Conservation (phyloP, 2,329 filamentous ascomycete species). For the Penicillium palitans region DNA sequence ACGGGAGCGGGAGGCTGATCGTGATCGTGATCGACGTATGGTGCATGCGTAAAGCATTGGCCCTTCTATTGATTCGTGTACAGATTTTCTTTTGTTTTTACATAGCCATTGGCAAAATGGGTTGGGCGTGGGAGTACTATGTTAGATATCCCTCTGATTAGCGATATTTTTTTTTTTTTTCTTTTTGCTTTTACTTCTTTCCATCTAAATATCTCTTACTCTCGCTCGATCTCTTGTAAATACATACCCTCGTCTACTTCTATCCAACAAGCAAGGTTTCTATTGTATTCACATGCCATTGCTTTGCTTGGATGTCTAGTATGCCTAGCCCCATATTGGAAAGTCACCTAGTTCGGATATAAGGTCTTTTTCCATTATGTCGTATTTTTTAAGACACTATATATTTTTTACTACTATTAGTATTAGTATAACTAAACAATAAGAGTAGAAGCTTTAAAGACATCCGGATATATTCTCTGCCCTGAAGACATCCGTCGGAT, state of each 20-base stretch:
- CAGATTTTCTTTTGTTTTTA: conserved; percentile 5
- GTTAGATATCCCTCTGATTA: conserved; percentile 12
- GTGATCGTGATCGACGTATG: conserved; percentile 32
- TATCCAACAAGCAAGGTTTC: not conserved
- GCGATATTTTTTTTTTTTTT: not conserved
- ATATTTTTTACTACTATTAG: not conserved
- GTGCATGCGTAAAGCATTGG: conserved; percentile 22
- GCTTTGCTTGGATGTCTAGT: not conserved
- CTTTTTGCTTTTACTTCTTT: not conserved
- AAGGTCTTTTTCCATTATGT: not conserved
- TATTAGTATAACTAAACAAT: not conserved
- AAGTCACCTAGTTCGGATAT: not conserved
- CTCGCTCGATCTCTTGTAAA: not conserved
- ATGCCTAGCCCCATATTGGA: not conserved
- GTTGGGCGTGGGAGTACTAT: conserved; percentile 12
- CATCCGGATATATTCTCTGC: conserved; percentile 1
- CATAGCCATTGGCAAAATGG: conserved; percentile 18
- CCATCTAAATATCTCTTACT: not conserved
- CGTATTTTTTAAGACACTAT: not conserved
- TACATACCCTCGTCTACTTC: not conserved
- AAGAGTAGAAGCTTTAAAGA: not conserved
- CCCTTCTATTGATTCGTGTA: conserved; percentile 12
- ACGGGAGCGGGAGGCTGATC: conserved; percentile 22
- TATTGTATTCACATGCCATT: not conserved
- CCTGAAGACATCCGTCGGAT: not conserved